phyloP scores from a whole-genome alignment of 2,329 filamentous ascomycete species.

The Aspergillus amoenus region DNA sequence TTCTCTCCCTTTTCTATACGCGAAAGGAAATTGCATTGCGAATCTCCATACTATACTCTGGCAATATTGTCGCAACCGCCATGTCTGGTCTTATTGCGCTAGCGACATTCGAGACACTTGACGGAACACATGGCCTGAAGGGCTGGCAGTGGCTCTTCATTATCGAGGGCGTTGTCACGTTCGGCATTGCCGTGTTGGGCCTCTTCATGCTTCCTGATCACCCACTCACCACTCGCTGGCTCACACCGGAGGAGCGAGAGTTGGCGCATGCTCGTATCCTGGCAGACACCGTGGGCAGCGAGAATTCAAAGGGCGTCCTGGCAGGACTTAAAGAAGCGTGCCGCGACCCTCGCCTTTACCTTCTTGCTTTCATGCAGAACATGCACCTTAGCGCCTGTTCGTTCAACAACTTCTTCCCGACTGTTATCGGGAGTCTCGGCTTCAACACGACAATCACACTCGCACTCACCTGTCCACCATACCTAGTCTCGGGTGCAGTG shows the following conservation, averaged over 20 bases:
- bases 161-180: no score
- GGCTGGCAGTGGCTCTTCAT: not conserved
- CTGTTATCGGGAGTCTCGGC: conserved; percentile 46
- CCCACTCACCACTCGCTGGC: not conserved
- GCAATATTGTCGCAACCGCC: conserved; percentile 59
- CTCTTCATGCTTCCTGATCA: no score
- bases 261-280: not conserved
- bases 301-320: not conserved
- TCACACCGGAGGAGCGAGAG: not conserved
- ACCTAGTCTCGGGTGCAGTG: conserved; percentile 1
- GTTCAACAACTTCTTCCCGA: conserved; percentile 48
- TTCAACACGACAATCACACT: conserved; percentile 49
- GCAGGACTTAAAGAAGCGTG: conserved; percentile 22
- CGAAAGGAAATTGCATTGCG: no score
- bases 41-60: conserved; percentile 17
- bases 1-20: no score
- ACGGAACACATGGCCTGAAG: not conserved
- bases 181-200: no score
- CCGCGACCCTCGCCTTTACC: conserved; percentile 36
- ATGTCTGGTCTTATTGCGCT: conserved; percentile 55
- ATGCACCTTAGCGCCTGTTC: conserved; percentile 45
- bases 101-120: not conserved
- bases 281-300: not conserved
- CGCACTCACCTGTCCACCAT: conserved; percentile 41
- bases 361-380: conserved; percentile 47